Base-by-base conservation (phyloP, 306 rosid genomes). In the Castanea crenata region DNA sequence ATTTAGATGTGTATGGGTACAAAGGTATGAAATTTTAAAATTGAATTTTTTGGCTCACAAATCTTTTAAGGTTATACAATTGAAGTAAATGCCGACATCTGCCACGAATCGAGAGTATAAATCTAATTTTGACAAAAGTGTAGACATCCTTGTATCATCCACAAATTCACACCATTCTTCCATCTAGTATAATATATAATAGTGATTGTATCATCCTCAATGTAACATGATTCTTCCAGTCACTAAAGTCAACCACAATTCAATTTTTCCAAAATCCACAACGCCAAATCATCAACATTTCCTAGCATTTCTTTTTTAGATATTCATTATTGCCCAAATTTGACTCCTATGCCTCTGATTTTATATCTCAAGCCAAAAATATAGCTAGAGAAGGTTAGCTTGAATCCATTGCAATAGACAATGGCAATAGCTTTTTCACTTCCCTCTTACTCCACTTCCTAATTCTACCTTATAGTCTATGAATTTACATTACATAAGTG, bases 261-360 rank as follows among this genome's bases (percentile, higher is more conserved):
- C 5, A 32, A 4, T 32, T 32, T 32, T 32, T 29, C 31, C 34
- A 32, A 32, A 32, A 32, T 1, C 34, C 34, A 32, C 31, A 1
- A 29, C 2, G 15, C 6, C 14, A 16, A 1, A 46, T 14, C 58
- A 49, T 52, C 63, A 1, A 13, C 61, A 29, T 35, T 35, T 4
- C 44, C 34, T 23, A 14, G 51, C 44, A 55, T 82, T n/a, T 77
- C 75, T 8, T 63, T 3, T 1, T 74, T 85, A 19, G 1, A 31
- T 4, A 18, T 81, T 2, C 5, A 1, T 1, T 32, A 65, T 46
- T 85, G 83, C 18, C 18, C 13, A 21, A 5, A 18, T 78, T 3
- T 3, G n/a, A 16, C 20, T 29, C 55, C 61, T 35, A 74, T 81
- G 84, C 88, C 88, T 0, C 64, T 69, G 5, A 78, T 8, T 63